Percentiles rank a stretch among this genome's conserved stretches.
Conservation (phyloP, 805 yeast genomes). For the Sungouiella thailandica region DNA sequence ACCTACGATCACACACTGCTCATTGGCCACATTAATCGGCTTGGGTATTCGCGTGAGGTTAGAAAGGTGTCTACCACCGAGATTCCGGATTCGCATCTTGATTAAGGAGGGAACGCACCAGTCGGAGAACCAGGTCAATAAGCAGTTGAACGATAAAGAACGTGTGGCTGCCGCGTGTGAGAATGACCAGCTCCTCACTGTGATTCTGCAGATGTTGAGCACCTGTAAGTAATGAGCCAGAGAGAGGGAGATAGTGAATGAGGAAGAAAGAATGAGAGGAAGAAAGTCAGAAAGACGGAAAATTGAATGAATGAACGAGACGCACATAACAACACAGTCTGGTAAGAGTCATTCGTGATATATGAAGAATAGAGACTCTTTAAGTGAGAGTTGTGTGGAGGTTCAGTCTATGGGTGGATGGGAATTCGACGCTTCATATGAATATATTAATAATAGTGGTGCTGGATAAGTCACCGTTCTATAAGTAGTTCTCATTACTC, state of each 20-base stretch:
- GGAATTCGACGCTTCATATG: too few species aligned
- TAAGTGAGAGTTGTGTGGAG: too few species aligned
- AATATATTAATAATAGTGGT: too few species aligned
- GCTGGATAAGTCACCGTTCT: too few species aligned
- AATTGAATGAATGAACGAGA: background rate
- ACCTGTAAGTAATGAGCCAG: conserved; percentile 48
- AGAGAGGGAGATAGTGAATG: background rate
- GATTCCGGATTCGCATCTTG: conserved; percentile 73
- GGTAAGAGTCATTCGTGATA: too few species aligned
- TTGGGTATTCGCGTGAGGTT: conserved; percentile 88
- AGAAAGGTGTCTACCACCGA: conserved; percentile 80
- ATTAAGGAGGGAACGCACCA: conserved; percentile 93
- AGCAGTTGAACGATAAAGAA: conserved; percentile 95
- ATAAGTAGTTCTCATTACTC: too few species aligned
- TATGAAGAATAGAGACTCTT: too few species aligned
- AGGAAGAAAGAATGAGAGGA: background rate
- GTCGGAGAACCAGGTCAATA: conserved; percentile 92
- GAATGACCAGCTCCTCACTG: conserved; percentile 83
- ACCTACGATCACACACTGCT: conserved; percentile 97
- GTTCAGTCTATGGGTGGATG: too few species aligned
- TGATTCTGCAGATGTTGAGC: conserved; percentile 87
- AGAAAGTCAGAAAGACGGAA: background rate
- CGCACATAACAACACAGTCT: background rate
- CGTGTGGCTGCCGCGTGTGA: conserved; percentile 98
- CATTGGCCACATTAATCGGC: conserved; percentile 92